phyloP scores from a whole-genome alignment of 345 rosid species.

The Barbarea vulgaris region DNA sequence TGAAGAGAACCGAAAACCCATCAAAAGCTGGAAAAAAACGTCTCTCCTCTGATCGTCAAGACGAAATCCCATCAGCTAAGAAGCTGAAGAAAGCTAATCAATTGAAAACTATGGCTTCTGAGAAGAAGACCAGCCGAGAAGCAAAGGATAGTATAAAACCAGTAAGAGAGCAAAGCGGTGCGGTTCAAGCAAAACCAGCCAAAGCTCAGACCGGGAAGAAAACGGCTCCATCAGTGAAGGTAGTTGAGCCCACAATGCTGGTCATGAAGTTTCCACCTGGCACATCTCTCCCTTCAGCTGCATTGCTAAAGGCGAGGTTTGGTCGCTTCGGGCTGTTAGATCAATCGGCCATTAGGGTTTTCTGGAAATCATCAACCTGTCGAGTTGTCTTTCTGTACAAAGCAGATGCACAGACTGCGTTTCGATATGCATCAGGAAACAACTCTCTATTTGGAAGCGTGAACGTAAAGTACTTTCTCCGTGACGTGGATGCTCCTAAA shows the following conservation, averaged over 20 bases:
- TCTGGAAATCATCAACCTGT: constrained; percentile 89
- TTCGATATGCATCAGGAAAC: constrained; percentile 67
- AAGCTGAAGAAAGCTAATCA: constrained; percentile 64
- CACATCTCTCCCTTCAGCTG: constrained; percentile 84
- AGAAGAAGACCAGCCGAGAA: constrained; percentile 60
- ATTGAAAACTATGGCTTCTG: constrained; percentile 61
- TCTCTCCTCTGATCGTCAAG: constrained; percentile 76
- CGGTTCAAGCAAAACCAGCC: constrained; percentile 42
- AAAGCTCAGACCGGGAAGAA: constrained; percentile 55
- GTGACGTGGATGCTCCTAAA: constrained; percentile 70
- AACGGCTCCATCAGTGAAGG: constrained; percentile 50
- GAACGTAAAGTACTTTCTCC: constrained; percentile 64
- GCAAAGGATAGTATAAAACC: constrained; percentile 43
- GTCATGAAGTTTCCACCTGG: constrained; percentile 94
- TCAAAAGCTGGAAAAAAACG: constrained; percentile 79
- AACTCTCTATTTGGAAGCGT: constrained; percentile 72
- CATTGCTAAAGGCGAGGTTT: constrained; percentile 88
- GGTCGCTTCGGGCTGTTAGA: constrained; percentile 94
- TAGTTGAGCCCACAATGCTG: constrained; percentile 92
- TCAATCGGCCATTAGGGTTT: constrained; percentile 80
- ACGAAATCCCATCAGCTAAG: constrained; percentile 76
- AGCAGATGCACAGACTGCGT: constrained; percentile 83
- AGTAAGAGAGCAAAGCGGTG: constrained; percentile 49
- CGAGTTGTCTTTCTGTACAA: constrained; percentile 91
- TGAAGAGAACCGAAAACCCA: constrained; percentile 57